Conservation (phyloP, 176 grass and related monocot species). For the Paspalum notatum region DNA sequence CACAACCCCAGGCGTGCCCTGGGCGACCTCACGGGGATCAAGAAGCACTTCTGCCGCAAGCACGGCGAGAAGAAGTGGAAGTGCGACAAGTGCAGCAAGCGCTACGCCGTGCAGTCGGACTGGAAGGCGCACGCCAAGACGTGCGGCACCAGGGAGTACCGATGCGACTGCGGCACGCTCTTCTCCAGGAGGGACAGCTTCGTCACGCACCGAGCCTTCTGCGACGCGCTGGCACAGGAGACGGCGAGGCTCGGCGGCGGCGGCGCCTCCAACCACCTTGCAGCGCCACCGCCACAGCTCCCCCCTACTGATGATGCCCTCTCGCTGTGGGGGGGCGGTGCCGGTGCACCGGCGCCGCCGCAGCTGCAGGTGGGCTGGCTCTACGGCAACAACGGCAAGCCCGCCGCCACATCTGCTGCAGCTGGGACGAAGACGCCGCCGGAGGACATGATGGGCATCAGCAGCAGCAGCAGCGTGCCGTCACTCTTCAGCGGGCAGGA, state of each 20-base stretch:
- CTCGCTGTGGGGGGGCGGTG: constrained; percentile 44
- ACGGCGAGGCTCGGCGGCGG: constrained; percentile 60
- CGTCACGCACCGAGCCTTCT: constrained; percentile 92
- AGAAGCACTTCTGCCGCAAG: constrained; percentile 99
- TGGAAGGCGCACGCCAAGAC: constrained; percentile 98
- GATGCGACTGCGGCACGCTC: constrained; percentile 88
- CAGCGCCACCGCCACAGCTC: too few species aligned
- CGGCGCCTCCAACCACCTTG: background rate
- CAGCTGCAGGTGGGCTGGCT: constrained; percentile 61
- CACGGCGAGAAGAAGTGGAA: constrained; percentile 99
- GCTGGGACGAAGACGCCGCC: constrained; percentile 5
- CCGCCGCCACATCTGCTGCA: constrained; percentile 19
- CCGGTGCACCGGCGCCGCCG: background rate
- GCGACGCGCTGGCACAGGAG: constrained; percentile 83
- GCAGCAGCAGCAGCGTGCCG: constrained; percentile 48
- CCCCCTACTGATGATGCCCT: constrained; percentile 27
- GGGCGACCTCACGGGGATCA: constrained; percentile 93
- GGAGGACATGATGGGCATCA: background rate
- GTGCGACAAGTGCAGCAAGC: constrained; percentile 90
- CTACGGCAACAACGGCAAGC: constrained; percentile 55
- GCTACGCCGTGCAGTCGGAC: constrained; percentile 94
- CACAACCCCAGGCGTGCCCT: constrained; percentile 83
- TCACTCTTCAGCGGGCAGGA: constrained; percentile 59
- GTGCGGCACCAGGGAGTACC: constrained; percentile 86
- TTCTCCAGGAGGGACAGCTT: constrained; percentile 94